These are phyloP conservation scores for Fusarium xylarioides DNA, from an alignment of 2,329 filamentous ascomycete species.

Conservation along the genomic window DNA sequence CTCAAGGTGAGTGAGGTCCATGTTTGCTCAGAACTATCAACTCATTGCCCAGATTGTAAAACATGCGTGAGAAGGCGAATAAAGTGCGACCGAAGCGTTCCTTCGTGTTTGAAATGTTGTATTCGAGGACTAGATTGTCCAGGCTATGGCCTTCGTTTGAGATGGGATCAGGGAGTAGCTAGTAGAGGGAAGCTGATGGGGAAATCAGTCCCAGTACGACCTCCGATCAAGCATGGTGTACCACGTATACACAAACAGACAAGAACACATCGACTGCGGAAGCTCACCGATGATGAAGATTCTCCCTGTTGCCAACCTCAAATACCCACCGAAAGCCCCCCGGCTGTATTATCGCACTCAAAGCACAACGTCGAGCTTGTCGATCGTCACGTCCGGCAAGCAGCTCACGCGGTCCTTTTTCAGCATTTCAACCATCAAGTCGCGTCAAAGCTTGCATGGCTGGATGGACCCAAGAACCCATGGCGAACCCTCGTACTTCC, in stretches of 20 bases:
- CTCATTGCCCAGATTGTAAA: background rate
- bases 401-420: background rate
- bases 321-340: fast-evolving
- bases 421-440: background rate
- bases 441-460: background rate
- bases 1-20: background rate
- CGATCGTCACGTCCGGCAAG: background rate
- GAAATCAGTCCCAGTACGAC: background rate
- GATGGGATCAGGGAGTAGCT: slow-evolving; percentile 5
- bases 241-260: background rate
- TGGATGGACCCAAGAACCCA: background rate
- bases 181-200: background rate
- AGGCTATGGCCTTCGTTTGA: background rate
- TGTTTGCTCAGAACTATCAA: background rate
- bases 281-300: fast-evolving
- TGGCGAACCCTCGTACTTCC: slow-evolving; percentile 1
- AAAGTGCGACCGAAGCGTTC: background rate
- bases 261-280: fast-evolving
- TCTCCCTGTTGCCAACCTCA: too few relatives aligned
- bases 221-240: background rate
- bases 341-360: background rate
- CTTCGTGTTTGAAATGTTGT: background rate
- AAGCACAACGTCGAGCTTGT: background rate
- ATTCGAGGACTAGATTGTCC: background rate
- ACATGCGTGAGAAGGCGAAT: background rate